Evolutionary conservation across 768 basidiomycete genomes (phyloP), one percentile per base, ranked within the genome.

Genomic region (Pleurotus giganteus): DNA sequence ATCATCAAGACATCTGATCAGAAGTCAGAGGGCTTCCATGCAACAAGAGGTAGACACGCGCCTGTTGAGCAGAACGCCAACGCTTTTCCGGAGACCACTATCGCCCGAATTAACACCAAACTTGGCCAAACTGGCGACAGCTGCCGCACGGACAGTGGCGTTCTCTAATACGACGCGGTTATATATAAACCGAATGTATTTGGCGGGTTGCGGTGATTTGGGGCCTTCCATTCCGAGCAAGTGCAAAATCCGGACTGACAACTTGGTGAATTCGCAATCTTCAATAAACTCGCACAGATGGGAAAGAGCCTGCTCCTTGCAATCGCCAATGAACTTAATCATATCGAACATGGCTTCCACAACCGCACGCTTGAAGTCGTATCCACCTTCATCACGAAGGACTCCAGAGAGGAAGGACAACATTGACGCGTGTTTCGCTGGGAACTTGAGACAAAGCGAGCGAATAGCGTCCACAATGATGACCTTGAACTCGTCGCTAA

Each of bases 341-440:
- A 99, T 99, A 71, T 99, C 97, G 68, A 99, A 98, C 67, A 99
- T 98, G 17, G 97, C 96, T 72, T 98, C 97, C 29, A 99, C 97
- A 45, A 98, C 93, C 5, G 97, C 93, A 43, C 95, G 93, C 74
- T 99, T 99, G 80, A 98, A 99, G 67, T 99, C 97, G 71, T 98
- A 98, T 4, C 97, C 97, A 54, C 97, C 97, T 72, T 99, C 97
- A 64, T 99, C 97, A 43, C 97, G 87, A 44, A 99, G 82, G 24
- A 98, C 92, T 52, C 96, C 94, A 42, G 94, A 94, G 28, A 99
- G 81, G 85, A 99, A 99, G 4, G 88, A 84, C 55, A 99, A 88
- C 96, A 99, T 98, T 36, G 94, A 89, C 1, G 84, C 89, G 65
- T 99, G 94, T 74, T 99, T 99, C 28, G 88, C 75, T 2, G 97